phyloP scores from a whole-genome alignment of 2,329 filamentous ascomycete genomes.

The Elsinoe australis region DNA sequence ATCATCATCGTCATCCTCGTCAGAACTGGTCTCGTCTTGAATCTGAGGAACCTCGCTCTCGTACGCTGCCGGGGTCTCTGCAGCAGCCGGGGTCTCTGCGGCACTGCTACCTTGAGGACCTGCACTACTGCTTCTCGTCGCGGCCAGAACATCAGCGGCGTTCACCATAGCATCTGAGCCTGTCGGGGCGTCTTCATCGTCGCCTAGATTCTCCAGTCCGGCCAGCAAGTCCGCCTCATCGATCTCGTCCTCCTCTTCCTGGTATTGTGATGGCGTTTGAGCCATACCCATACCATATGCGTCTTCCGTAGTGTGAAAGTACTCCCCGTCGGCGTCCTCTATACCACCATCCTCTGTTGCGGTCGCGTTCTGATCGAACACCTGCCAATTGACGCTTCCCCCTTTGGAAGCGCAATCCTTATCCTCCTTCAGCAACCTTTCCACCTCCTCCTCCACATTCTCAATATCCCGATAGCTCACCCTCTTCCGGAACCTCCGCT shows the following conservation, averaged over 20 bases:
- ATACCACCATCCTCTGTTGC: conserved; percentile 38
- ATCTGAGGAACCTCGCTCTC: conserved; percentile 31
- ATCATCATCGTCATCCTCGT: conserved; percentile 42
- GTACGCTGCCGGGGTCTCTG: conserved; percentile 18
- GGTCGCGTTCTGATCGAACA: conserved; percentile 19
- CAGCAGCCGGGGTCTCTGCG: conserved; percentile 23
- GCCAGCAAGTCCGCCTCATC: conserved; percentile 27
- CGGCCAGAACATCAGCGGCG: conserved; percentile 26
- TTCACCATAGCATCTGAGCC: conserved; percentile 34
- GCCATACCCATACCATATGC: conserved; percentile 27
- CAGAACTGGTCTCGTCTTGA: conserved; percentile 30
- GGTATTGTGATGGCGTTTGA: conserved; percentile 39
- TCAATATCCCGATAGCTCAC: conserved; percentile 77
- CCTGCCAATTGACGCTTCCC: conserved; percentile 50
- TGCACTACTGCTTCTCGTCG: conserved; percentile 22
- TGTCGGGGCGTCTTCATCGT: conserved; percentile 28
- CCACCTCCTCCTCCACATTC: conserved; percentile 72
- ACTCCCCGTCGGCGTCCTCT: conserved; percentile 32
- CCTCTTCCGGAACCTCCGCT: conserved; percentile 74
- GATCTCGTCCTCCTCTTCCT: conserved; percentile 30
- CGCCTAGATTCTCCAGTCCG: conserved; percentile 26
- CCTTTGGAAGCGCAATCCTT: conserved; percentile 45
- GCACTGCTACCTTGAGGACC: conserved; percentile 20
- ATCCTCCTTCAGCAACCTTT: conserved; percentile 65
- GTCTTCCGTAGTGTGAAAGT: conserved; percentile 30